Conservation (phyloP, 148 eudicot species). For the Dysphania ambrosioides region DNA sequence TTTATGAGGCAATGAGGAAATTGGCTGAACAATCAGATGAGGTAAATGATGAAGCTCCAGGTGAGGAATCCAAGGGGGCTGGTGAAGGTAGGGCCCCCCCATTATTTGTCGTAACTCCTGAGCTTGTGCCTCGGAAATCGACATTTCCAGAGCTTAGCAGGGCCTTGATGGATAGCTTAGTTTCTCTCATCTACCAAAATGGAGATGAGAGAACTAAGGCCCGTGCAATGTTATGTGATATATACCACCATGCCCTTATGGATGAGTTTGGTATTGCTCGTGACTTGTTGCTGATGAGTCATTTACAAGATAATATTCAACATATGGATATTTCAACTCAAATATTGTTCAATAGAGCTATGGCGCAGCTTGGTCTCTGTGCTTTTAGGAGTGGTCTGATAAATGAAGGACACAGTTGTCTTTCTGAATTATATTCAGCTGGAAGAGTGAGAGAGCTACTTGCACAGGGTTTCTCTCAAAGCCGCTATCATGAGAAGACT, state of each 20-base stretch:
- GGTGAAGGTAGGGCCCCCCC: slow-evolving; percentile 52
- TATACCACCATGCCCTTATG: slow-evolving; percentile 80
- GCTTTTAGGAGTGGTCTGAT: slow-evolving; percentile 77
- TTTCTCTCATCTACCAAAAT: slow-evolving; percentile 70
- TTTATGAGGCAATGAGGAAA: slow-evolving; percentile 81
- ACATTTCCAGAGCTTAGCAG: slow-evolving; percentile 69
- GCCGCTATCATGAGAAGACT: slow-evolving; percentile 84
- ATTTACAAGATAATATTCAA: slow-evolving; percentile 79
- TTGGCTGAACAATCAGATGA: slow-evolving; percentile 54
- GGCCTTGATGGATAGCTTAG: slow-evolving; percentile 76
- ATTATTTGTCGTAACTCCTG: slow-evolving; percentile 65
- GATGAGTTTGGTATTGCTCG: slow-evolving; percentile 76
- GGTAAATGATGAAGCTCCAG: slow-evolving; percentile 34
- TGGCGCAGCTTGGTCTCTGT: slow-evolving; percentile 87
- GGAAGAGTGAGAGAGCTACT: slow-evolving; percentile 92
- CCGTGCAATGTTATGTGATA: slow-evolving; percentile 92
- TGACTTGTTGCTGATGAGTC: slow-evolving; percentile 85
- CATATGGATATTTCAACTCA: slow-evolving; percentile 83
- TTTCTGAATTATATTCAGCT: slow-evolving; percentile 75
- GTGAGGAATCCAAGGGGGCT: slow-evolving; percentile 32
- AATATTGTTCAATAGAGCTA: slow-evolving; percentile 78
- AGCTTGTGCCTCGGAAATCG: slow-evolving; percentile 67
- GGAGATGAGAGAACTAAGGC: slow-evolving; percentile 95
- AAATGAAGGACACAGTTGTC: slow-evolving; percentile 71
- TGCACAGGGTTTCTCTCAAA: slow-evolving; percentile 86